Evolutionary conservation across 352 stramenopile species (phyloP), one percentile per base, ranked within the genome.

Genomic region (Phytophthora meadii): DNA sequence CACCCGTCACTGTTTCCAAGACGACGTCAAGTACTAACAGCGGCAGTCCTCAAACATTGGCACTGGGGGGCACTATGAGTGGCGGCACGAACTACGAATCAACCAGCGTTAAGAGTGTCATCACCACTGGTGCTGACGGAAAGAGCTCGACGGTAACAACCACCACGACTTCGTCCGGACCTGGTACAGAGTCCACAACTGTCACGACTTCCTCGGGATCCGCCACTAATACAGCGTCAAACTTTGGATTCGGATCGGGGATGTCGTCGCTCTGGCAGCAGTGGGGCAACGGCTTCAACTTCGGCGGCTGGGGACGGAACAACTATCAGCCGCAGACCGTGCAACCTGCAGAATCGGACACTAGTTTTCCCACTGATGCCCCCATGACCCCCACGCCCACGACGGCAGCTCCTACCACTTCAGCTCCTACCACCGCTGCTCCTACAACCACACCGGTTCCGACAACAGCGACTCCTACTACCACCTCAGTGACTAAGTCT

Each of bases 211-310:
- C 61, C 10, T 72, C 67, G 2, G 67, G 62, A 2, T 56, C 61
- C 25, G 27, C 39, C 36, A n/a, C 44, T 19, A 55, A 6, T 5
- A 59, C 46, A 4, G 37, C 37, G 14, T 66, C 51, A 3, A 70
- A 63, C 17, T 62, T 61, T 41, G 45, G 53, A 9, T 61, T 68
- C 22, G 57, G 58, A 0, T 67, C 69, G 14, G 45, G 24, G 4
- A 32, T 72, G 7, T 46, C 60, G 19, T 72, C 65, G 2, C 40
- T 59, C 22, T 72, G 70, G 65, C 59, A 69, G 51, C 63, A 69
- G n/a, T 72, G 54, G 61, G 54, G 60, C 37, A 64, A 66, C 41
- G 65, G 65, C 55, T 68, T 61, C 36, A 72, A 66, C 62, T 73
- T 68, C 8, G 57, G 53, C 1, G 50, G 40, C 41, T 47, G 63